Evolutionary conservation across 2,329 filamentous ascomycete genomes (phyloP).

Genomic region (Epichloe scottii): DNA sequence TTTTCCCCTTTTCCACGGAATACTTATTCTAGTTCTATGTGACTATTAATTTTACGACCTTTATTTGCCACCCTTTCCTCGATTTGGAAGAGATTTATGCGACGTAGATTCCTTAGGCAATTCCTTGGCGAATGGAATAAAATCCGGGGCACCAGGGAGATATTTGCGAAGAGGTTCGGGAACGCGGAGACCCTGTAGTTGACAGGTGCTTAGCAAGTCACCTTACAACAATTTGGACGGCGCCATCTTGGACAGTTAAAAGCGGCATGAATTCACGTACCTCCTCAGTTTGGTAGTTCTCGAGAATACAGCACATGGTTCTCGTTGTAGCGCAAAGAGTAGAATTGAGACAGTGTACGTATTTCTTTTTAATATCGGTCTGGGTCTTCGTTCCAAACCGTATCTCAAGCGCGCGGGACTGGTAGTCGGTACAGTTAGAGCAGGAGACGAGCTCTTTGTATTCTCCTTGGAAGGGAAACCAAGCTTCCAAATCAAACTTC

Average conservation of each 20-base stretch:
- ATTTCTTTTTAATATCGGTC: slow-evolving; percentile 74
- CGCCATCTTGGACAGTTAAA: not conserved
- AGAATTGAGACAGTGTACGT: slow-evolving; percentile 86
- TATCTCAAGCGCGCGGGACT: slow-evolving; percentile 87
- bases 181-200: slow-evolving; percentile 54
- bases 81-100: slow-evolving; percentile 18
- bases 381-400: slow-evolving; percentile 79
- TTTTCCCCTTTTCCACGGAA: too few species aligned
- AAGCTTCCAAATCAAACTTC: slow-evolving; percentile 93
- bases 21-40: too few species aligned
- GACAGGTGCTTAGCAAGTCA: not conserved
- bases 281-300: slow-evolving; percentile 91
- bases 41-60: not conserved
- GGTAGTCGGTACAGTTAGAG: slow-evolving; percentile 97
- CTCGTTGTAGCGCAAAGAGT: slow-evolving; percentile 85
- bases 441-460: slow-evolving; percentile 98
- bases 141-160: slow-evolving; percentile 78
- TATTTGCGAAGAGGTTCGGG: slow-evolving; percentile 80
- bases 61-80: slow-evolving; percentile 20
- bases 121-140: slow-evolving; percentile 80
- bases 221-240: not conserved
- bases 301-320: slow-evolving; percentile 84
- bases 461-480: slow-evolving; percentile 92
- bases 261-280: slow-evolving; percentile 22
- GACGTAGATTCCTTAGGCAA: slow-evolving; percentile 53